phyloP scores from a whole-genome alignment of 208 protist species.

The Crithidia mellificae region DNA sequence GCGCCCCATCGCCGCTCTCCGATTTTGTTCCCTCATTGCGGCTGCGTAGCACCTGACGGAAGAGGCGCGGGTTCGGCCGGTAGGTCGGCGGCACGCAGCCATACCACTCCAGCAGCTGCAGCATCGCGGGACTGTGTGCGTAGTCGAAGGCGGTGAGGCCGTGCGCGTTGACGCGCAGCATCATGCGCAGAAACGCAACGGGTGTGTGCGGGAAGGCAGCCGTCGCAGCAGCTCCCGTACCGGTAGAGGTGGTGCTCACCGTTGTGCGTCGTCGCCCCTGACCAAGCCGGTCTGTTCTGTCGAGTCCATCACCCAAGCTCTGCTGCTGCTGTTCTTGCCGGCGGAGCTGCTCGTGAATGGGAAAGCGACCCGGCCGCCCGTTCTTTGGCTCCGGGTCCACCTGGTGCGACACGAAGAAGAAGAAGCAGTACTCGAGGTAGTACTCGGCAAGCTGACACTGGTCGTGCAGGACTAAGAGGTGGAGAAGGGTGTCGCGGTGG shows the following conservation, averaged over 20 bases:
- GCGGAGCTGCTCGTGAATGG: conserved; percentile 18
- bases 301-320: too few species aligned
- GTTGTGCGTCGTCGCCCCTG: neutral
- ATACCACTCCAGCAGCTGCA: conserved; percentile 72
- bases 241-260: neutral
- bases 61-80: conserved; percentile 63
- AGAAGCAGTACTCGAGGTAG: conserved; percentile 65
- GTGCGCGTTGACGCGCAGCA: conserved; percentile 72
- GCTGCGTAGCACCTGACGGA: conserved; percentile 15
- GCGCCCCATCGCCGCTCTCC: neutral
- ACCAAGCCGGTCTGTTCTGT: neutral
- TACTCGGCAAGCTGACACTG: conserved; percentile 78
- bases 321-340: neutral
- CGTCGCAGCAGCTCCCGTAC: neutral
- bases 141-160: conserved; percentile 86
- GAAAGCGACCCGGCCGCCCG: conserved; percentile 36
- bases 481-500: conserved; percentile 68
- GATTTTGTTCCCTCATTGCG: neutral
- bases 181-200: conserved; percentile 56
- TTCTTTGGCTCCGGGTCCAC: conserved; percentile 36
- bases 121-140: conserved; percentile 66
- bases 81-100: conserved; percentile 82
- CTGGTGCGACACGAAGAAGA: conserved; percentile 44
- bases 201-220: conserved; percentile 13
- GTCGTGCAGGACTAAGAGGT: conserved; percentile 80